Percentiles rank a stretch among this genome's conserved stretches.
phyloP scores from a whole-genome alignment of 805 yeast genomes.

The Candida chilensis region DNA sequence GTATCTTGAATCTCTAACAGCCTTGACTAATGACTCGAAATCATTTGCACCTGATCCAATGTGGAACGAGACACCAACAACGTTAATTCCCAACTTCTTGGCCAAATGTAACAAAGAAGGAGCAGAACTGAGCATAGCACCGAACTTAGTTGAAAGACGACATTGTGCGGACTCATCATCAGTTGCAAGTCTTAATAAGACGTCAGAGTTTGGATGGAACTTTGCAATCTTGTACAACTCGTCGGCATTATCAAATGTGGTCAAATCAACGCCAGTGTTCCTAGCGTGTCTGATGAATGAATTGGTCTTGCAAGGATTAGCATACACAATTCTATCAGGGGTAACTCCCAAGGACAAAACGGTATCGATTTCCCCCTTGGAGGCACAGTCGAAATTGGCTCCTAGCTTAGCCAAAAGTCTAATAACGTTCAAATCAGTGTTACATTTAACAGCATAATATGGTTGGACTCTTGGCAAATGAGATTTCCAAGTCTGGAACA shows the following conservation, averaged over 20 bases:
- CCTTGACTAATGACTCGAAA: slow-evolving; percentile 53
- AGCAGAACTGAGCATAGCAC: slow-evolving; percentile 57
- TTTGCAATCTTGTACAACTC: slow-evolving; percentile 69
- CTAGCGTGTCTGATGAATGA: slow-evolving; percentile 71
- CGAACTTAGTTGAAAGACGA: slow-evolving; percentile 81
- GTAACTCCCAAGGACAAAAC: slow-evolving; percentile 54
- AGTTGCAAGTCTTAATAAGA: slow-evolving; percentile 76
- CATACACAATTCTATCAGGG: slow-evolving; percentile 70
- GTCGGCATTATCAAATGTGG: slow-evolving; percentile 85
- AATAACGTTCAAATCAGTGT: slow-evolving; percentile 60
- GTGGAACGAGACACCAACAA: slow-evolving; percentile 89
- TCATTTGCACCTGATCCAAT: slow-evolving; percentile 92
- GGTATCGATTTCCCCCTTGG: slow-evolving; percentile 69
- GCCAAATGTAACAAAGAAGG: slow-evolving; percentile 52
- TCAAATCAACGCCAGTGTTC: slow-evolving; percentile 46
- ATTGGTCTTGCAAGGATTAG: slow-evolving; percentile 89
- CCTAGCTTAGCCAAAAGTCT: slow-evolving; percentile 50
- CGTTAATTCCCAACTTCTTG: slow-evolving; percentile 46
- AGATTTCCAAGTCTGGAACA: slow-evolving; percentile 53
- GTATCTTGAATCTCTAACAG: slow-evolving; percentile 59
- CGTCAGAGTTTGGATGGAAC: slow-evolving; percentile 59
- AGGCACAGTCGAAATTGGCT: slow-evolving; percentile 88
- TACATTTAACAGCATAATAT: slow-evolving; percentile 93
- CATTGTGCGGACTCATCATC: slow-evolving; percentile 87
- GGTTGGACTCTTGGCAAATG: slow-evolving; percentile 72